A percentile compares a stretch with the other conserved stretches of the same genome.
These are phyloP conservation scores for Diutina mesorugosa DNA, from an alignment of 1,139 yeast species.

Conservation along the genomic window DNA sequence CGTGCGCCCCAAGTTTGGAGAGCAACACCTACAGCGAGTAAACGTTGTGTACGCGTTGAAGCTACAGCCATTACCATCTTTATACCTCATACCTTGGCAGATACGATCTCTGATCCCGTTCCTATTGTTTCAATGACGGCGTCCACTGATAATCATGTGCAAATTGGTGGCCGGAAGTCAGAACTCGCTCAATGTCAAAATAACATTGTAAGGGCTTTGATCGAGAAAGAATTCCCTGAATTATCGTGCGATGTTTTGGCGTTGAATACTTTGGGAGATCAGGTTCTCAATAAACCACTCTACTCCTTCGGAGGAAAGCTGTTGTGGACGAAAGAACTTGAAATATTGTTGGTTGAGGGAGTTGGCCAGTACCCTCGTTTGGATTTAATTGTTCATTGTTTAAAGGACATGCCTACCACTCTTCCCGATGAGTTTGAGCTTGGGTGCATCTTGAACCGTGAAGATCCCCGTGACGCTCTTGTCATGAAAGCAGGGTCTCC, in stretches of 20 bases:
- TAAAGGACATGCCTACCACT: conserved; percentile 90
- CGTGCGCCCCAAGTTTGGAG: background rate
- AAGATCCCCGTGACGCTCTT: conserved; percentile 89
- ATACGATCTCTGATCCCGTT: background rate
- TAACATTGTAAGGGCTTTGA: conserved; percentile 52
- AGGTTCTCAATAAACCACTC: conserved; percentile 70
- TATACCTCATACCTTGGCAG: background rate
- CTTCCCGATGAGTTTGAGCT: conserved; percentile 83
- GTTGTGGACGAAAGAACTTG: conserved; percentile 92
- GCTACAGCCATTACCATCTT: background rate
- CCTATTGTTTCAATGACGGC: background rate
- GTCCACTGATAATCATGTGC: conserved; percentile 9
- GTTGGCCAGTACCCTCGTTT: conserved; percentile 56
- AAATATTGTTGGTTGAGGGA: conserved; percentile 53
- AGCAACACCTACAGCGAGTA: background rate
- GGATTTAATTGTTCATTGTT: conserved; percentile 85
- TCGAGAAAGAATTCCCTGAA: conserved; percentile 49
- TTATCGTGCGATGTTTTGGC: conserved; percentile 58
- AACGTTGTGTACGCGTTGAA: background rate
- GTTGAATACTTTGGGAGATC: conserved; percentile 80
- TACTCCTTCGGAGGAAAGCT: conserved; percentile 95
- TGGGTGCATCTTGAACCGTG: conserved; percentile 79
- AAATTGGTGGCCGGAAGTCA: conserved; percentile 85
- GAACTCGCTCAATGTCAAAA: conserved; percentile 80
- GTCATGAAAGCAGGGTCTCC: conserved; percentile 60